phyloP scores from a whole-genome alignment of 768 basidiomycete genomes.

The Dioszegia hungarica region DNA sequence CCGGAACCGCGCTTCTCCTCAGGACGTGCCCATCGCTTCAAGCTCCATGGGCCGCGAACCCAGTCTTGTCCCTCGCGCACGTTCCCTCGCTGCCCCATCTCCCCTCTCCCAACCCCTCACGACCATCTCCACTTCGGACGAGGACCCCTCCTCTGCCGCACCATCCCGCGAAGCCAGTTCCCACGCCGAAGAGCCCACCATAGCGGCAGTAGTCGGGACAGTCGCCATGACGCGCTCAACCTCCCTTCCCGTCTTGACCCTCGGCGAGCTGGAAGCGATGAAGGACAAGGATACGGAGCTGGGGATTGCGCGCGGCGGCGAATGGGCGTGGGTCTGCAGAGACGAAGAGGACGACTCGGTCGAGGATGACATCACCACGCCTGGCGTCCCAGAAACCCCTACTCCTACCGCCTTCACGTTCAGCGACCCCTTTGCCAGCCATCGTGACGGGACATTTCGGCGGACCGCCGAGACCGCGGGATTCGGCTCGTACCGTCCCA shows the following conservation, averaged over 20 bases:
- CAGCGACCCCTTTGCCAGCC: slow-evolving; percentile 22
- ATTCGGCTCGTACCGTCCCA: slow-evolving; percentile 12
- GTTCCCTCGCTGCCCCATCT: slow-evolving; percentile 20
- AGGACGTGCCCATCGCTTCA: too few relatives aligned
- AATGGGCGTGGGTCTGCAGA: slow-evolving; percentile 39
- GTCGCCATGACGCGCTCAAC: slow-evolving; percentile 42
- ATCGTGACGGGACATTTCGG: background rate
- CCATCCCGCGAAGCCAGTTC: slow-evolving; percentile 18
- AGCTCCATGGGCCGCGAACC: background rate
- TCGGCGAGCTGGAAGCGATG: slow-evolving; percentile 35
- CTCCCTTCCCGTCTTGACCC: slow-evolving; percentile 38
- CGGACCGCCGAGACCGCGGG: background rate
- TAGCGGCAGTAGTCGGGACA: slow-evolving; percentile 1
- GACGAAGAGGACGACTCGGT: slow-evolving; percentile 15
- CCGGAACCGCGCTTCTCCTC: too few relatives aligned
- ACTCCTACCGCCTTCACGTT: slow-evolving; percentile 13
- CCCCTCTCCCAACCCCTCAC: slow-evolving; percentile 32
- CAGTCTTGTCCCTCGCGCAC: background rate
- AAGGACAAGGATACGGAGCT: slow-evolving; percentile 42
- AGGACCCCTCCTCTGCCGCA: slow-evolving; percentile 11
- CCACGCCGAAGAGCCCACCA: background rate
- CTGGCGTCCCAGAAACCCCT: background rate
- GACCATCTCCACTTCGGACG: slow-evolving; percentile 24
- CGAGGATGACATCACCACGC: background rate
- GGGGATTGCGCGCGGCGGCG: slow-evolving; percentile 38